Conservation (phyloP, 1,284 basidiomycete genomes). For the Fistulinella cinereoalba region DNA sequence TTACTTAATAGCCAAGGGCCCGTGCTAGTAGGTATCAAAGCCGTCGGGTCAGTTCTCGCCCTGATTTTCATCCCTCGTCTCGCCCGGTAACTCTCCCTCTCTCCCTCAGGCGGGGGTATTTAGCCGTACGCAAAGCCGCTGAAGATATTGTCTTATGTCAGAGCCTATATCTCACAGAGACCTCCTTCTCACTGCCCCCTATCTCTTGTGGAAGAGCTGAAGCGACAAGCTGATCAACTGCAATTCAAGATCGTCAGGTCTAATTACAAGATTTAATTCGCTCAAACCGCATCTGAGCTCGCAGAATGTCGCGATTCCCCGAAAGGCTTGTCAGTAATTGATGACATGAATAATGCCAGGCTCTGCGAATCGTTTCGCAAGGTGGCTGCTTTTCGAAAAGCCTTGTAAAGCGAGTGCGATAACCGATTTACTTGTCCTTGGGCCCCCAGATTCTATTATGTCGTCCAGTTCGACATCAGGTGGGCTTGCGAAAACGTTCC, state of each 20-base stretch:
- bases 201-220: background rate
- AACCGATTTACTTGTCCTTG: slow-evolving; percentile 18
- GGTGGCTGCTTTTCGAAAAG: slow-evolving; percentile 6
- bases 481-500: slow-evolving; percentile 6
- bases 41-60: too few species aligned
- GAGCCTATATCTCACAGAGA: too few species aligned
- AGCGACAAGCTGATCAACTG: background rate
- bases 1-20: too few species aligned
- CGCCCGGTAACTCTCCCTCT: too few species aligned
- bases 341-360: background rate
- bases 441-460: slow-evolving; percentile 17
- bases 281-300: slow-evolving; percentile 8
- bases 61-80: too few species aligned
- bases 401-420: slow-evolving; percentile 10
- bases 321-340: too few species aligned
- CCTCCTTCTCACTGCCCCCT: too few species aligned
- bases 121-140: too few species aligned
- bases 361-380: slow-evolving; percentile 8
- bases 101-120: too few species aligned
- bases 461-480: slow-evolving; percentile 22
- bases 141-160: too few species aligned
- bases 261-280: slow-evolving; percentile 16
- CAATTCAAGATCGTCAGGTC: slow-evolving; percentile 7
- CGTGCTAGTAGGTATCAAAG: too few species aligned
- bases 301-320: slow-evolving; percentile 8